phyloP scores from a whole-genome alignment of 2,329 filamentous ascomycete genomes.

The Didymella segeticola region DNA sequence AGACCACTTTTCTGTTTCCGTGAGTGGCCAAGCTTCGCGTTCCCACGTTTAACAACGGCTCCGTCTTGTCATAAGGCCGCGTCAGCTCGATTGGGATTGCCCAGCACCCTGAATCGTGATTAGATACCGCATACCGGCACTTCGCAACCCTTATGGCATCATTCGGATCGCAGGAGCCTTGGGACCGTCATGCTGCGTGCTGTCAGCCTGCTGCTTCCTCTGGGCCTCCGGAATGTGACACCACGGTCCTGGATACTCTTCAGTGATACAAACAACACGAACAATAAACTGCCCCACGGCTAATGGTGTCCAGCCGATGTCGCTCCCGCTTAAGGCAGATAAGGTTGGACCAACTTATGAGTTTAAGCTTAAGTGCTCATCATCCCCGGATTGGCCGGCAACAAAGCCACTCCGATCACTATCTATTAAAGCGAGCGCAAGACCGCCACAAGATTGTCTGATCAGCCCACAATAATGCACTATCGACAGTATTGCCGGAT shows the following conservation, averaged over 20 bases:
- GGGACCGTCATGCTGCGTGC: neutral
- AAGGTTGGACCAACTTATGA: constrained; percentile 48
- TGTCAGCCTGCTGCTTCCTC: neutral
- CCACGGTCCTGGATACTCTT: neutral
- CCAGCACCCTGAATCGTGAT: constrained; percentile 11
- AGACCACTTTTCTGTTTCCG: constrained; percentile 41
- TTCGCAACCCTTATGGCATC: constrained; percentile 1
- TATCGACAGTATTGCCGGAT: constrained; percentile 3
- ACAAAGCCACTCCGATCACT: constrained; percentile 13
- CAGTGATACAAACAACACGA: constrained; percentile 7
- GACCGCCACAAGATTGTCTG: constrained; percentile 22
- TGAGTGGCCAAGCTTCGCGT: constrained; percentile 36
- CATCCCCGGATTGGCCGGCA: constrained; percentile 28
- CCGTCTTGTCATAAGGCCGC: constrained; percentile 35
- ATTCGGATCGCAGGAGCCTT: constrained; percentile 3
- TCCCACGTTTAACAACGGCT: constrained; percentile 26
- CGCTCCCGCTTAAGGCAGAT: constrained; percentile 42
- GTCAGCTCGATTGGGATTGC: constrained; percentile 36
- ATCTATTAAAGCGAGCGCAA: constrained; percentile 11
- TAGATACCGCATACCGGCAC: neutral
- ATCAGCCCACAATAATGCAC: constrained; percentile 10
- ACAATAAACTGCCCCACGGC: neutral
- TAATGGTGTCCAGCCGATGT: constrained; percentile 29
- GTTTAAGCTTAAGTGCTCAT: constrained; percentile 47
- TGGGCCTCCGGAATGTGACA: neutral